Conservation (phyloP, 2,329 filamentous ascomycete genomes). For the Penicillium sp. region DNA sequence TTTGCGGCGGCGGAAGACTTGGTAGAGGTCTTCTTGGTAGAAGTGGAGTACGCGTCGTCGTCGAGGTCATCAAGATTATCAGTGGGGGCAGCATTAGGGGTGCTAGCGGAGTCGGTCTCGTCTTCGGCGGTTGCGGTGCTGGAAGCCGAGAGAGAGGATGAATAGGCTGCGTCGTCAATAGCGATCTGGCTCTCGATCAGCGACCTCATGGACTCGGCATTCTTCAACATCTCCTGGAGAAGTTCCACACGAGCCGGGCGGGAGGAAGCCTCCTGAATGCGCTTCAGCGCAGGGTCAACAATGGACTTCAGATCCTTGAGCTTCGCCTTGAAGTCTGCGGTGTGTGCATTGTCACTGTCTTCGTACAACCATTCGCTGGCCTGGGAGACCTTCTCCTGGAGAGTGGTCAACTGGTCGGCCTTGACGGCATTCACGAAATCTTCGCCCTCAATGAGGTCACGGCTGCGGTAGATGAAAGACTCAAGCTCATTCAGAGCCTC, state of each 20-base stretch:
- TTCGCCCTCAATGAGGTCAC: constrained; percentile 77
- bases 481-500: constrained; percentile 93
- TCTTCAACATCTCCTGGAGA: constrained; percentile 69
- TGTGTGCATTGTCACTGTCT: constrained; percentile 74
- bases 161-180: constrained; percentile 63
- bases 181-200: constrained; percentile 72
- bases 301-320: constrained; percentile 76
- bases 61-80: constrained; percentile 71
- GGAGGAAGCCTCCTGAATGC: constrained; percentile 69
- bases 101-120: constrained; percentile 50
- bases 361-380: constrained; percentile 89
- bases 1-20: constrained; percentile 36
- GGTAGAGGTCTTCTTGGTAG: constrained; percentile 37
- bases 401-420: constrained; percentile 62
- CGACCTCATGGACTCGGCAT: constrained; percentile 68
- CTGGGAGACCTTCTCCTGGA: constrained; percentile 67
- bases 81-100: constrained; percentile 30
- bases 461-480: constrained; percentile 83
- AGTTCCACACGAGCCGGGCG: constrained; percentile 69
- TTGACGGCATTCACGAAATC: constrained; percentile 73
- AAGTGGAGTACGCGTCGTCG: constrained; percentile 58
- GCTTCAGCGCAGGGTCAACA: constrained; percentile 72
- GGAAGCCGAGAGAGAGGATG: constrained; percentile 54
- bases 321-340: constrained; percentile 72
- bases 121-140: constrained; percentile 40